phyloP scores from a whole-genome alignment of 2,329 filamentous ascomycete species.

The Capronia coronata region DNA sequence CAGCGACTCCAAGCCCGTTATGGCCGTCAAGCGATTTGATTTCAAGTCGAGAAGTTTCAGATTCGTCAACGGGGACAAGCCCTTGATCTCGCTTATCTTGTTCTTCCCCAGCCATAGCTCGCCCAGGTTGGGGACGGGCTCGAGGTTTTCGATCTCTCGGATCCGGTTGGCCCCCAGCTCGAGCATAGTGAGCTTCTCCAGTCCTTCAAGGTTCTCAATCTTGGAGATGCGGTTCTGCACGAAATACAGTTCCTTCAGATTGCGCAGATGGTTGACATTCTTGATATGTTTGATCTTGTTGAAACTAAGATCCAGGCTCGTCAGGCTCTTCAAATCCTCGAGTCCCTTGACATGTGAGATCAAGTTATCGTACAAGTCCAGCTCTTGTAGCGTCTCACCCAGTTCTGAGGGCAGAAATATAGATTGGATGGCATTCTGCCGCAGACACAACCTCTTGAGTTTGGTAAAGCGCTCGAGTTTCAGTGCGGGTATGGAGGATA shows the following conservation, averaged over 20 bases:
- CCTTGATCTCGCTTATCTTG: conserved; percentile 78
- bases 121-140: conserved; percentile 68
- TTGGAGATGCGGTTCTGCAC: conserved; percentile 88
- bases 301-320: conserved; percentile 83
- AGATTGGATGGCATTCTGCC: conserved; percentile 79
- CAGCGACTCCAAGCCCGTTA: conserved; percentile 68
- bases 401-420: conserved; percentile 68
- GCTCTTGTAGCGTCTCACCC: conserved; percentile 64
- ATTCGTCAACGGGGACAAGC: conserved; percentile 67
- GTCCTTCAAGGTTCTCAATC: conserved; percentile 75
- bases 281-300: conserved; percentile 99
- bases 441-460: conserved; percentile 72
- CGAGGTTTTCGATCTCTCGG: conserved; percentile 78
- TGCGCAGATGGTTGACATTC: conserved; percentile 67
- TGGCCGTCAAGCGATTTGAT: conserved; percentile 78
- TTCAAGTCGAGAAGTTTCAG: conserved; percentile 88
- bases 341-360: conserved; percentile 80
- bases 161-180: conserved; percentile 92
- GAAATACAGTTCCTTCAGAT: conserved; percentile 79
- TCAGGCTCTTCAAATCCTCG: conserved; percentile 68
- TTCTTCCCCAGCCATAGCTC: conserved; percentile 95
- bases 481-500: conserved; percentile 69
- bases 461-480: conserved; percentile 76
- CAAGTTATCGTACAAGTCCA: conserved; percentile 95
- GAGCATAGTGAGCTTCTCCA: conserved; percentile 70